Conservation (phyloP, 352 stramenopile species). For the Thalassiosira exigua region DNA sequence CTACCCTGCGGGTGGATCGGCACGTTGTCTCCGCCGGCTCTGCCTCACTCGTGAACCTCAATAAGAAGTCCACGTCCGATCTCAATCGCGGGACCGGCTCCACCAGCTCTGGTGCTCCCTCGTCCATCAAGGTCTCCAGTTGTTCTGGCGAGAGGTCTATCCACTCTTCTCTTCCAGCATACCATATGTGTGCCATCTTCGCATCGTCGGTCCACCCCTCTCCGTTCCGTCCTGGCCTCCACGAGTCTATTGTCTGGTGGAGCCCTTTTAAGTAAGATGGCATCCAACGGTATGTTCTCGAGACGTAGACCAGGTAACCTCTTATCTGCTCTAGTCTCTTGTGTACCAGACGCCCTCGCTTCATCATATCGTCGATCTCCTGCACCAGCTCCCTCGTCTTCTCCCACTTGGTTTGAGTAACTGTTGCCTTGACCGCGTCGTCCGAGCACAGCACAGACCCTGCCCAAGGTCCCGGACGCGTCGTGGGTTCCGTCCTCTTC, state of each 20-base stretch:
- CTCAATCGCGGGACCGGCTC: background rate
- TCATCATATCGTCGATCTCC: conserved; percentile 4
- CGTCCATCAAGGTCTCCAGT: background rate
- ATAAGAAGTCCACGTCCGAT: background rate
- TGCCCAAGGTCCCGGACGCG: conserved; percentile 8
- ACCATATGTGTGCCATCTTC: too few species aligned
- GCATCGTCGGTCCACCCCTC: conserved; percentile 47
- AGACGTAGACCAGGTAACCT: conserved; percentile 55
- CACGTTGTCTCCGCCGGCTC: background rate
- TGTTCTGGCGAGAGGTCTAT: background rate
- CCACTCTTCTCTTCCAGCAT: background rate
- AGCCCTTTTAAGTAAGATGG: conserved; percentile 62
- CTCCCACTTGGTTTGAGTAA: conserved; percentile 12
- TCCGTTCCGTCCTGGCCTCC: conserved; percentile 34
- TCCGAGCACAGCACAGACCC: background rate
- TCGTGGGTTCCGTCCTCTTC: background rate
- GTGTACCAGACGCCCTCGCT: background rate
- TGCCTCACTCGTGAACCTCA: background rate
- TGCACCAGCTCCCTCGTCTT: conserved; percentile 7
- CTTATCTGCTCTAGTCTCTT: conserved; percentile 18
- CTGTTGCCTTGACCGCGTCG: background rate
- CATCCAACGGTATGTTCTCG: conserved; percentile 39
- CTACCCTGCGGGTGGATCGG: background rate
- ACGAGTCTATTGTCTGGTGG: conserved; percentile 60
- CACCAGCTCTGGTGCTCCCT: background rate